Evolutionary conservation across 1,284 basidiomycete species (phyloP), one percentile per base, ranked within the genome.

Genomic region (Irpex sp.): DNA sequence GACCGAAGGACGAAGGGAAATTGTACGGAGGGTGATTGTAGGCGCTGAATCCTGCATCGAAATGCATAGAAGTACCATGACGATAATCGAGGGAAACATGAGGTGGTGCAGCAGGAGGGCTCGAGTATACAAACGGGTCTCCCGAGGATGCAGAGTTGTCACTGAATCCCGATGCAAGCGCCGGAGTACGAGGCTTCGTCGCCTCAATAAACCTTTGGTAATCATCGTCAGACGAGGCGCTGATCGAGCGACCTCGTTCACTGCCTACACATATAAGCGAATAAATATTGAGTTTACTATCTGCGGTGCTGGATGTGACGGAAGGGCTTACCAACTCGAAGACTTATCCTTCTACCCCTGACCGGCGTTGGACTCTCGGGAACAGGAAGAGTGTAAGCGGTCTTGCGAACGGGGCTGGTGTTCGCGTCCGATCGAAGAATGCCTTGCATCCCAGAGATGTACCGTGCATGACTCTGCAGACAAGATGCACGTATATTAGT

Each of bases 321-420:
- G 39, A 11, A 43, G 39, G 11, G 39, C 39, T 43, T 43, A 56
- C 60, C 49, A 54, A 33, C 21, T 4, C 49, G 60, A 59, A 59
- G 47, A 57, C 62, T 39, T 9, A 33, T 31, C 11, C 33, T 50
- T 47, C 43, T 31, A 21, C 56, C 60, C 37, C 49, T 31, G 31
- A 56, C 57, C 15, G 63, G 63, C 1, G 58, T 64, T 47, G 63
- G 63, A n/a, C 59, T 58, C 17, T 64, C 61, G 54, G 61, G 61
- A 5, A 37, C 19, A 8, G 47, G 51, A 6, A 59, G 49, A 39
- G 21, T 43, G n/a, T 31, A 21, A 11, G 39, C 15, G n/a, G 47
- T 31, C 39, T 17, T 33, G 31, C 57, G 51, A 13, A 56, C 54
- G 31, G 56, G 58, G 11, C 26, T 35, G 6, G 53, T 46, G 37